Conservation (phyloP, 2,329 filamentous ascomycete genomes). For the Fusarium stilboides region DNA sequence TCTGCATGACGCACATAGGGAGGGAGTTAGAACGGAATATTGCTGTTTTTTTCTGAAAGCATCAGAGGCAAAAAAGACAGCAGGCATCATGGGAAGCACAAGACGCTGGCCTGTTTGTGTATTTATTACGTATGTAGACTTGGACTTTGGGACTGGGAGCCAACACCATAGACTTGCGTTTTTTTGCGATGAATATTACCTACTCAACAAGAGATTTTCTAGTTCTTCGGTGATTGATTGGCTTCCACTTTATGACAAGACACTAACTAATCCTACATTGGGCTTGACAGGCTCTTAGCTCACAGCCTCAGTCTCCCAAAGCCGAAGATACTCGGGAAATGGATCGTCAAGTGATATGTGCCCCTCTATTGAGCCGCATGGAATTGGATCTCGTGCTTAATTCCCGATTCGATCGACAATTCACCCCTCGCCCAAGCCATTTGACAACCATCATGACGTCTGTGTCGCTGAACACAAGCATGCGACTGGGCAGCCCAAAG, state of each 20-base stretch:
- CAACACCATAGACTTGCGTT: slow-evolving; percentile 48
- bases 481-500: slow-evolving; percentile 19
- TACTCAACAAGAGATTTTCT: not conserved
- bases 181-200: slow-evolving; percentile 32
- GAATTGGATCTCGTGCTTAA: slow-evolving; percentile 17
- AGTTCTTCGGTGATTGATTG: not conserved
- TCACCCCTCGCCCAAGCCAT: slow-evolving; percentile 22
- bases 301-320: not conserved
- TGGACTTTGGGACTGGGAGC: slow-evolving; percentile 42
- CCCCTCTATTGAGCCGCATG: slow-evolving; percentile 23
- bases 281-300: not conserved
- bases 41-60: slow-evolving; percentile 36
- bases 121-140: slow-evolving; percentile 50
- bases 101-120: slow-evolving; percentile 50
- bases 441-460: slow-evolving; percentile 37
- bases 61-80: slow-evolving; percentile 34
- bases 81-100: slow-evolving; percentile 48
- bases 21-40: slow-evolving; percentile 49
- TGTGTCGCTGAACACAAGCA: slow-evolving; percentile 12
- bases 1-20: slow-evolving; percentile 48
- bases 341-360: slow-evolving; percentile 20
- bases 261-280: not conserved
- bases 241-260: not conserved
- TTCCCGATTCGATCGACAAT: slow-evolving; percentile 21
- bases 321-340: slow-evolving; percentile 17